phyloP scores from a whole-genome alignment of 1,284 basidiomycete genomes.

The Trichosporon asahii region DNA sequence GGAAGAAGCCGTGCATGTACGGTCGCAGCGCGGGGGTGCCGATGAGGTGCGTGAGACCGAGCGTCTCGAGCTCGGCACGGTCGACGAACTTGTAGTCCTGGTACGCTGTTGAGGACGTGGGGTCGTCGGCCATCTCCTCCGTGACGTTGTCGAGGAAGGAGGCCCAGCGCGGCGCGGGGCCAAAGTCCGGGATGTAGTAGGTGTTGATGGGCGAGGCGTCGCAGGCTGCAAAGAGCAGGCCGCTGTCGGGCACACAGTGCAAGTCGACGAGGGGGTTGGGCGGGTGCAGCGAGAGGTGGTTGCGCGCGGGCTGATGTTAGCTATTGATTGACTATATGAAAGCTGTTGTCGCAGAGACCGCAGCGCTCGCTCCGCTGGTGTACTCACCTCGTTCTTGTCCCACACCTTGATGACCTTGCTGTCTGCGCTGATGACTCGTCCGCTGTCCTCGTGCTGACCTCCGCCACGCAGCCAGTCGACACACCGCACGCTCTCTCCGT shows the following conservation, averaged over 20 bases:
- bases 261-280: conserved; percentile 82
- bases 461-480: conserved; percentile 88
- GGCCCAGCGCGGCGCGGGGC: conserved; percentile 94
- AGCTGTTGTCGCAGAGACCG: background rate
- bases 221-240: conserved; percentile 81
- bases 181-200: conserved; percentile 92
- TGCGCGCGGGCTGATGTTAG: conserved; percentile 65
- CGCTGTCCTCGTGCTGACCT: conserved; percentile 70
- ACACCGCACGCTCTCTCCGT: conserved; percentile 83
- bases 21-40: conserved; percentile 94
- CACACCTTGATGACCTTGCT: conserved; percentile 95
- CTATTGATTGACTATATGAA: background rate
- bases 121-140: conserved; percentile 89
- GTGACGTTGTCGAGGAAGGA: conserved; percentile 97
- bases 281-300: conserved; percentile 90
- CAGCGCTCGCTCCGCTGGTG: background rate
- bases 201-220: conserved; percentile 88
- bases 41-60: conserved; percentile 89
- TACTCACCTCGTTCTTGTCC: conserved; percentile 74
- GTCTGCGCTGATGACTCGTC: conserved; percentile 82
- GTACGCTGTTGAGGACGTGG: conserved; percentile 59
- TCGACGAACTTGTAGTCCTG: conserved; percentile 98
- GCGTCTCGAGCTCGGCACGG: conserved; percentile 73
- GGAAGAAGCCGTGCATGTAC: conserved; percentile 99
- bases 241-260: conserved; percentile 79